Percentiles rank a stretch among this genome's conserved stretches.
Evolutionary conservation across 2,329 filamentous ascomycete genomes (phyloP).

Genomic region (Juglanconis oblonga): DNA sequence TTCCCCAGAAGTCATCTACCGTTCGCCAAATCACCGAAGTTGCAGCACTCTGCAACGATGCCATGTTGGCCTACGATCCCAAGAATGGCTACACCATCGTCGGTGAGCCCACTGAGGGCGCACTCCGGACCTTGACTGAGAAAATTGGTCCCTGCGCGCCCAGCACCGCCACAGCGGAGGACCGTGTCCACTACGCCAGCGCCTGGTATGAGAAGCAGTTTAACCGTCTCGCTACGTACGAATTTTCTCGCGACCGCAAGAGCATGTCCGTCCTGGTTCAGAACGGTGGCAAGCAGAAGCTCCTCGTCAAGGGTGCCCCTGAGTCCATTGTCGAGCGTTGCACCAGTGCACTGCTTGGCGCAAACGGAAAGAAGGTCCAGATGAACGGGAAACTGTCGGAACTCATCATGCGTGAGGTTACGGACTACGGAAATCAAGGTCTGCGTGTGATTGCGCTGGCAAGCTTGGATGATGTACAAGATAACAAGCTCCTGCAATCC

Average conservation of each 20-base stretch:
- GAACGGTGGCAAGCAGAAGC: slow-evolving; percentile 66
- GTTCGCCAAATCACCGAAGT: slow-evolving; percentile 74
- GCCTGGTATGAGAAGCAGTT: slow-evolving; percentile 76
- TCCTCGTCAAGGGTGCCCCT: slow-evolving; percentile 94
- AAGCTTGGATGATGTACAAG: slow-evolving; percentile 71
- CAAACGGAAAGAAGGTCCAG: slow-evolving; percentile 72
- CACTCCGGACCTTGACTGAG: slow-evolving; percentile 84
- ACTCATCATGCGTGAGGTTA: slow-evolving; percentile 73
- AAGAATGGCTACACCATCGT: slow-evolving; percentile 77
- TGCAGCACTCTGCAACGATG: slow-evolving; percentile 82
- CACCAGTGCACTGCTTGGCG: slow-evolving; percentile 74
- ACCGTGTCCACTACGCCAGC: slow-evolving; percentile 78
- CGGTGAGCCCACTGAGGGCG: slow-evolving; percentile 93
- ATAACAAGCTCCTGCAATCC: slow-evolving; percentile 65
- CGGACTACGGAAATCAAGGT: slow-evolving; percentile 87
- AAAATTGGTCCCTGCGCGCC: slow-evolving; percentile 85
- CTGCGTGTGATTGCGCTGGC: slow-evolving; percentile 94
- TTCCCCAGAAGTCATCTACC: slow-evolving; percentile 70
- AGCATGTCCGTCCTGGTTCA: slow-evolving; percentile 96
- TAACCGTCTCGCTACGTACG: slow-evolving; percentile 79
- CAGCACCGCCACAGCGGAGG: slow-evolving; percentile 45
- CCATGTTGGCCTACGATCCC: slow-evolving; percentile 76
- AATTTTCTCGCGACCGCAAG: slow-evolving; percentile 97
- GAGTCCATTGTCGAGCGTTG: slow-evolving; percentile 94
- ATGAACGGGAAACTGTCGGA: slow-evolving; percentile 67